These are phyloP conservation scores for Pestalotiopsis sp. DNA, from an alignment of 2,329 filamentous ascomycete genomes.

Conservation along the genomic window DNA sequence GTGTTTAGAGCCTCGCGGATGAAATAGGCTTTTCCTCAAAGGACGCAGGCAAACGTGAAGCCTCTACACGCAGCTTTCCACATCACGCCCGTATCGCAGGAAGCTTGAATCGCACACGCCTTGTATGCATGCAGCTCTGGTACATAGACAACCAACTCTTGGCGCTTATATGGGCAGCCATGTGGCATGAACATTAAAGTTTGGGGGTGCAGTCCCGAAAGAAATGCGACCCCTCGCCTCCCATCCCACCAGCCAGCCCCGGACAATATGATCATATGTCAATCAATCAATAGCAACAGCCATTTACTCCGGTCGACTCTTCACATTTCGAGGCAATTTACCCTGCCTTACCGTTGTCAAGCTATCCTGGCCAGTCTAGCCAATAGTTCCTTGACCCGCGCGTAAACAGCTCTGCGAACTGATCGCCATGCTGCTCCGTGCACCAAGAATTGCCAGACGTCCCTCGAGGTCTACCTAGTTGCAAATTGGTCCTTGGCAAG, in stretches of 20 bases:
- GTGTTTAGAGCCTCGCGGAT: neutral
- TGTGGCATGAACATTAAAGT: slow-evolving; percentile 1
- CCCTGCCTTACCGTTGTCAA: neutral
- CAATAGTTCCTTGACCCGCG: neutral
- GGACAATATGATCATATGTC: neutral
- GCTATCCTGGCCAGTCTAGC: neutral
- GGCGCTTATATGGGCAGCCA: neutral
- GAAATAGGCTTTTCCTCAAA: neutral
- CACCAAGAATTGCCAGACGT: neutral
- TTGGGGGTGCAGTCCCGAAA: neutral
- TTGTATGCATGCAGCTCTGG: no score
- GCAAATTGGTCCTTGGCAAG: neutral
- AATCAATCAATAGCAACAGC: neutral
- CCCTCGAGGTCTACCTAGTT: neutral
- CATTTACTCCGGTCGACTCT: neutral
- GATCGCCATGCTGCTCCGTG: slow-evolving; percentile 4
- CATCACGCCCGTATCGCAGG: neutral
- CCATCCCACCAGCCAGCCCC: neutral
- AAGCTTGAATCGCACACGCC: neutral
- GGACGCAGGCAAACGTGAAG: neutral
- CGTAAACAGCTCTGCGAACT: neutral
- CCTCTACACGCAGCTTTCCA: neutral
- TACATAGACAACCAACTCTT: neutral
- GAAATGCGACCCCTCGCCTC: neutral
- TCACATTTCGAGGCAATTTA: neutral